Evolutionary conservation across 768 basidiomycete species (phyloP), one percentile per base, ranked within the genome.

Genomic region (Candolleomyces efflorescens): DNA sequence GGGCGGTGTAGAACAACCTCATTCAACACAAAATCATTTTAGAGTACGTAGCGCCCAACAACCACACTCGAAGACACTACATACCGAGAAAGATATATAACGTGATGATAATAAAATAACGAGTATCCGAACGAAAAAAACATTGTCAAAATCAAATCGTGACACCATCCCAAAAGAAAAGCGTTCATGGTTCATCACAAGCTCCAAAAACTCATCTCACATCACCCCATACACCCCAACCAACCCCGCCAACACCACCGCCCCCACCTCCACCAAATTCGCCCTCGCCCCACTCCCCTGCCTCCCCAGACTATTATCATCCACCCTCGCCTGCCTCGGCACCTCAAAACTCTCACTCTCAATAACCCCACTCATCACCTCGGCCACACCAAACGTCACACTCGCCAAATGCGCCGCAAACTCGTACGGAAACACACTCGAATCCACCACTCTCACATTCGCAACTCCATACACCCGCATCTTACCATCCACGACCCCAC

Each of bases 381-480:
- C 71, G 2, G 67, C 71, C 13, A 71, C 56, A 1, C 67, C 71
- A 55, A 57, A 72, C 2, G 69, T 70, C 4, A 62, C 60, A 15
- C 68, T 68, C 7, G 62, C 69, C 20, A 72, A 60, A 68, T 70
- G 71, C 15, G 71, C 69, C 36, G 71, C 68, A 62, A 72, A 70
- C 54, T 68, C 67, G 46, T 83, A 74, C 0, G 85, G 83, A 67
- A 79, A 82, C 27, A 86, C 77, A 3, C 79, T 81, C 3, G 81
- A 68, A 62, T 84, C 82, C n/a, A 69, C 79, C 27, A 86, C 81
- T 51, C 84, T 76, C 39, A 86, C 75, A 71, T 87, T 87, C 22
- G 73, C 67, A 24, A 68, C 27, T 22, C 69, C 69, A 55, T 73
- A 69, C 17, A 72, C 72, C 51, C 61, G 64, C 47, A 71, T 56